Conservation (phyloP, 2,329 filamentous ascomycete genomes). For the Thielaviopsis musarum region DNA sequence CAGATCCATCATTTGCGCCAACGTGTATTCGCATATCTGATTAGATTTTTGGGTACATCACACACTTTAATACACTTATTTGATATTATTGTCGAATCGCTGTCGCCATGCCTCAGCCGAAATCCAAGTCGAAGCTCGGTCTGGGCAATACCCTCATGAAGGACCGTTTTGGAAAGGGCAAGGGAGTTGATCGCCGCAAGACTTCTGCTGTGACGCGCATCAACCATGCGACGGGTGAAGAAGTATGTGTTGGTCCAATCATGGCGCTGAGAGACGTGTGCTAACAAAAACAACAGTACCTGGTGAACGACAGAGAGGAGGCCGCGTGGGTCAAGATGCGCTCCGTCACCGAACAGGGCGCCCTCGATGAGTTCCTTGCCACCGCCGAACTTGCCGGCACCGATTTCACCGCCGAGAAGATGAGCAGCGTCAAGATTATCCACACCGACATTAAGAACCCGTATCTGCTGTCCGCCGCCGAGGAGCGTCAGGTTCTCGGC, state of each 20-base stretch:
- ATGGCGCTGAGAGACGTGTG: background rate
- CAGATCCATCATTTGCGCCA: background rate
- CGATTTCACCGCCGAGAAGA: constrained; percentile 96
- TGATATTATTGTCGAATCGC: constrained; percentile 9
- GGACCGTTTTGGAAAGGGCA: constrained; percentile 89
- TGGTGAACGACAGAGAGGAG: constrained; percentile 80
- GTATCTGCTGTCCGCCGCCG: constrained; percentile 68
- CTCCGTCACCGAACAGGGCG: constrained; percentile 91
- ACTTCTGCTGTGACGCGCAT: constrained; percentile 44
- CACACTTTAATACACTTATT: background rate
- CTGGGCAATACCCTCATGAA: constrained; percentile 98
- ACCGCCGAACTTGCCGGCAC: constrained; percentile 96
- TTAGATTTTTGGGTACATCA: background rate
- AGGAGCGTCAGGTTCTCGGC: constrained; percentile 60
- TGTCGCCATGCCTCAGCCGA: constrained; percentile 46
- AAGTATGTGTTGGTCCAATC: constrained; percentile 25
- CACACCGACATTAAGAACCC: constrained; percentile 93
- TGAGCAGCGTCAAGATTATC: constrained; percentile 98
- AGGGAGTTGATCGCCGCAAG: constrained; percentile 67
- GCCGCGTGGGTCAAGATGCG: constrained; percentile 99
- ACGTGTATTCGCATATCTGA: background rate
- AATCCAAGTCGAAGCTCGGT: constrained; percentile 88
- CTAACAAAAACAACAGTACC: constrained; percentile 40
- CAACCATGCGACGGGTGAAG: constrained; percentile 64
- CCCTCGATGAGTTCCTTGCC: constrained; percentile 87